Conservation (phyloP, 2,329 filamentous ascomycete genomes). For the Fusarium brevicatenulatum region DNA sequence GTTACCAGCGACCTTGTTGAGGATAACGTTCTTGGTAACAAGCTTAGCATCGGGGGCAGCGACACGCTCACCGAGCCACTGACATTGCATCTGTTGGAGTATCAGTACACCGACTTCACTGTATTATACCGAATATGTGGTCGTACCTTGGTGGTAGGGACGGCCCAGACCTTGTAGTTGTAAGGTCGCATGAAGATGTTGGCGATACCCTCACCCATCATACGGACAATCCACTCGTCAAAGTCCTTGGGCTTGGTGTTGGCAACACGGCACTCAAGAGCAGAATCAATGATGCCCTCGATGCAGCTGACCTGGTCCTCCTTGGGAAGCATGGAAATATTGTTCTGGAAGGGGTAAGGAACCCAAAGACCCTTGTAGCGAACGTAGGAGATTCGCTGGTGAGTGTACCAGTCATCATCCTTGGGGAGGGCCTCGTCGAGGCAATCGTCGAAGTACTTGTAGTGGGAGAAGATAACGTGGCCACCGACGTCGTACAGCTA, state of each 20-base stretch:
- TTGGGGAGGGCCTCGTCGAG: conserved; percentile 96
- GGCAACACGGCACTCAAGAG: conserved; percentile 84
- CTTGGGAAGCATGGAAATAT: conserved; percentile 97
- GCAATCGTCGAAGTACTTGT: conserved; percentile 99
- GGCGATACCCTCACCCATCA: conserved; percentile 88
- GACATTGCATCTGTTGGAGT: conserved; percentile 87
- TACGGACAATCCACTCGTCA: conserved; percentile 97
- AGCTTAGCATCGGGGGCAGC: conserved; percentile 95
- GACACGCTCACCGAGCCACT: conserved; percentile 98
- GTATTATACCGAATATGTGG: neutral
- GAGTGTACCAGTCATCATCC: conserved; percentile 94
- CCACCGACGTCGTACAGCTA: conserved; percentile 98
- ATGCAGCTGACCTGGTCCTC: conserved; percentile 96
- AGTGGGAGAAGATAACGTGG: conserved; percentile 99
- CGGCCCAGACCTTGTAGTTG: conserved; percentile 99
- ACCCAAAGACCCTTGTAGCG: conserved; percentile 97
- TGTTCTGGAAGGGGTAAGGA: conserved; percentile 99
- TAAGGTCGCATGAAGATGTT: conserved; percentile 99
- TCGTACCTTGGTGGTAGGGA: conserved; percentile 91
- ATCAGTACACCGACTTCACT: conserved; percentile 18
- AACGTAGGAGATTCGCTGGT: conserved; percentile 99
- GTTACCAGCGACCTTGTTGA: conserved; percentile 94
- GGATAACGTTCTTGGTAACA: conserved; percentile 92
- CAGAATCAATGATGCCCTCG: conserved; percentile 95
- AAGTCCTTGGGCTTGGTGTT: conserved; percentile 96